Base-by-base conservation (phyloP, 352 stramenopile species). In the Globisporangium paddicum region DNA sequence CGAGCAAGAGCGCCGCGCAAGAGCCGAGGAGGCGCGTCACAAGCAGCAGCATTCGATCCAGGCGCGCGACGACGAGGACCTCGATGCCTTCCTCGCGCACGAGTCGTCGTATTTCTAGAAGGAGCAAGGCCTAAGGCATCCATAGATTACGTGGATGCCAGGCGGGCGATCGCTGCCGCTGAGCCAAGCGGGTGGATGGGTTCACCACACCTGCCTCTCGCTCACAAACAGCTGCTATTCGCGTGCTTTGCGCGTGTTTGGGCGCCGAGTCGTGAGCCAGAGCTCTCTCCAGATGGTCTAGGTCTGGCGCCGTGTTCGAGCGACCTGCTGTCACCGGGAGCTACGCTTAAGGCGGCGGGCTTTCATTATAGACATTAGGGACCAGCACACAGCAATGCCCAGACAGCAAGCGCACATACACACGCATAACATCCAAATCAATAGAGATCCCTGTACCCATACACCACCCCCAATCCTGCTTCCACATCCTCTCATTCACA, bases 31-130 rank as follows among this genome's bases (percentile, higher is more conserved):
- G 38, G 51, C 63, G 40, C 62, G 67, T 19, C 64, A 58, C 14
- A 58, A 66, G 18, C 75, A 67, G 48, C 64, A 77, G 55, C 71
- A 77, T 30, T 66, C 72, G 14, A 71, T 89, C 52, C 62, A 87
- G 61, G 72, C 72, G 23, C 58, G 34, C 32, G 49, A 53, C 30
- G 45, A 84, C n/a, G 69, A 74, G 5, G 73, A 89, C 49, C 70
- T 92, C 47, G 82, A 89, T 42, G 67, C 64, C 1, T 89, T 92
- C 58, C 62, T 92, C 1, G 69, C 68, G 1, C 62, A 79, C 18
- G 81, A 91, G 47, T 77, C 68, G 5, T 63, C 65, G 35, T 69
- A 76, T 38, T 82, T 80, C 49, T 89, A 63, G 46, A 38, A 75
- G 2, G 46, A 23, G 8, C 28, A 10, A 5, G n/a, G n/a, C n/a